Conservation (phyloP, 768 basidiomycete species). For the Hortiboletus flavorubellus region DNA sequence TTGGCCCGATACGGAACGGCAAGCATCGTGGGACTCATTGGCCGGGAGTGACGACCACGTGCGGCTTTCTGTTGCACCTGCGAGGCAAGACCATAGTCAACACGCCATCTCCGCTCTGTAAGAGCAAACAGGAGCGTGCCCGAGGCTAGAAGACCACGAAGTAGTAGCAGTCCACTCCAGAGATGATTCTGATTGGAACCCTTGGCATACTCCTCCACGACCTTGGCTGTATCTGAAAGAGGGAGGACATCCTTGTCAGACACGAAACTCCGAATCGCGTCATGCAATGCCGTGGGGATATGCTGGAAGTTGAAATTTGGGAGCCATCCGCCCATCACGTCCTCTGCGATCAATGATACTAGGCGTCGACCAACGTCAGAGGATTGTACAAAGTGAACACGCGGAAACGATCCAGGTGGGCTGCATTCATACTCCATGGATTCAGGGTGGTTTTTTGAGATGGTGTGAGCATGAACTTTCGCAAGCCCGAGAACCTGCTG, state of each 20-base stretch:
- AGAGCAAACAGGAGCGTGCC: slow-evolving; percentile 26
- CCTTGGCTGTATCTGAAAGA: background rate
- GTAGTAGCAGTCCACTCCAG: slow-evolving; percentile 2
- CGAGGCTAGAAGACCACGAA: slow-evolving; percentile 31
- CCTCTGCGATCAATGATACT: background rate
- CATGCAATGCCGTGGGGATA: background rate
- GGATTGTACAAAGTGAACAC: background rate
- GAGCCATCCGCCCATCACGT: slow-evolving; percentile 10
- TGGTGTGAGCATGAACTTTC: background rate
- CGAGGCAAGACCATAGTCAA: slow-evolving; percentile 29
- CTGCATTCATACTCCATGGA: background rate
- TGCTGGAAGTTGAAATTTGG: slow-evolving; percentile 8
- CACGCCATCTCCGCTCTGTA: slow-evolving; percentile 32
- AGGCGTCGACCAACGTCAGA: background rate
- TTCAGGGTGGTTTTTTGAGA: background rate
- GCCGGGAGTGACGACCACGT: too few species aligned
- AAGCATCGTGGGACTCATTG: background rate
- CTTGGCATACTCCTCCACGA: slow-evolving; percentile 1
- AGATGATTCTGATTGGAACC: background rate
- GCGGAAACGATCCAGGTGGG: slow-evolving; percentile 8
- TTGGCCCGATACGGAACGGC: slow-evolving; percentile 37
- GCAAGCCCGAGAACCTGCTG: slow-evolving; percentile 28
- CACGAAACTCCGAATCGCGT: slow-evolving; percentile 15
- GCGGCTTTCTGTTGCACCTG: too few species aligned
- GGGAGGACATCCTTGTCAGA: background rate